Evolutionary conservation across 2,329 filamentous ascomycete genomes (phyloP), one percentile per base, ranked within the genome.

Genomic region (Alternaria novae-zelandiae): DNA sequence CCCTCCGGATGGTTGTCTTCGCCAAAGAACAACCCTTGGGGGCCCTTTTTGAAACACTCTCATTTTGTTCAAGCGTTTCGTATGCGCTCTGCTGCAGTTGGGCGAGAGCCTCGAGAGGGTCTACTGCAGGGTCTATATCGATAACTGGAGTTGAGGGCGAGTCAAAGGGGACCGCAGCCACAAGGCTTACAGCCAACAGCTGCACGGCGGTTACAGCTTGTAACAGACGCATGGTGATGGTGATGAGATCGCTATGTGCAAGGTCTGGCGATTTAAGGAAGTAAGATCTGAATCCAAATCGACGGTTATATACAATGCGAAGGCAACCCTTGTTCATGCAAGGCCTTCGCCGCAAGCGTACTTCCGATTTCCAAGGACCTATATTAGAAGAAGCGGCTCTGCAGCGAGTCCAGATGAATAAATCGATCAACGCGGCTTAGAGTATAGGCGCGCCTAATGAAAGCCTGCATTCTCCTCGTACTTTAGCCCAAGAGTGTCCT

Each of bases 41-140:
- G 2, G 30, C 21, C 4, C 23, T 56, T 30, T 47, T 60, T 17
- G 30, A 47, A 17, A 49, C n/a, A 25, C 28, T 44, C 36, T 56
- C 43, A 4, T 17, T 21, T 9, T 56, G 28, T 28, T 56, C 21
- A 55, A 60, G 57, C 9, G 21, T 26, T 26, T 30, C 20, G n/a
- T 60, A 60, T 17, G 51, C 20, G 15, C 55, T 30, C 21, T 56
- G 43, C 17, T 60, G 50, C 21, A 60, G 51, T 56, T 60, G 57
- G 15, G 28, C 26, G 45, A 60, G 57, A 49, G 50, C 50, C 17
- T 60, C 28, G 17, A 56, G 28, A 11, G 57, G 57, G 23, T 56
- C 57, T 11, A 43, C 13, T 20, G 43, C 30, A 41, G 28, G 43
- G 44, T 60, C 43, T 55, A 56, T 60, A 15, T 60, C 21, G n/a